Base-by-base conservation (phyloP, 176 grass and related monocot species). In the Aegilops bicornis region DNA sequence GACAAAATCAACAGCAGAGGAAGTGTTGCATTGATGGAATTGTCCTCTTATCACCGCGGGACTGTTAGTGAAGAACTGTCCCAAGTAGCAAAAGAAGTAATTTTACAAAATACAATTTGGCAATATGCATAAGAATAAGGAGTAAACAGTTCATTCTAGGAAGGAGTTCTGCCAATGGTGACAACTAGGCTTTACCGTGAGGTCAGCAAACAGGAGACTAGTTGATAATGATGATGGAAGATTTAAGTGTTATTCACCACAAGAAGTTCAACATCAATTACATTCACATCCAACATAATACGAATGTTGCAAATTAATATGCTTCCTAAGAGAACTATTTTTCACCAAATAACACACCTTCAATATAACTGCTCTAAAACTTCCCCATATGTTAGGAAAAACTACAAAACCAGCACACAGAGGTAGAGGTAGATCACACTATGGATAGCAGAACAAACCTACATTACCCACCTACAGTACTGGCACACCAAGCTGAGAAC, bases 11-110 rank as follows among this genome's bases (percentile, higher is more conserved):
- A 69, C 33, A 76, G 69, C 10, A 65, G 20, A 84, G 19, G 11
- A 74, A 59, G 10, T 48, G 39, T 10, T 82, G 70, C 60, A 76
- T 22, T 59, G 35, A 77, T 88, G 43, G 19, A 88, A 77, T 58
- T 87, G 36, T 69, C 25, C 85, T n/a, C 15, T 61, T 61, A 79
- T 59, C 68, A 37, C 81, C 68, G 16, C 68, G 9, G 15, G 65
- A 61, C 64, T 59, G 64, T 86, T 45, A 24, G 62, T 69, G 72
- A 77, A 52, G 19, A 83, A 77, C 19, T 35, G 63, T 48, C 74
- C 52, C 25, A 78, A 76, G 32, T 78, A 25, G 10, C 22, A 32
- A 23, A 79, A 20, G 16, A 20, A 37, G 74, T 36, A 64, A 54
- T 35, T 48, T 54, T 22, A 15, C 11, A 48, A 33, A 29, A 56